Evolutionary conservation across 2,329 filamentous ascomycete species (phyloP).

Genomic region (Byssoonygena ceratinophila): DNA sequence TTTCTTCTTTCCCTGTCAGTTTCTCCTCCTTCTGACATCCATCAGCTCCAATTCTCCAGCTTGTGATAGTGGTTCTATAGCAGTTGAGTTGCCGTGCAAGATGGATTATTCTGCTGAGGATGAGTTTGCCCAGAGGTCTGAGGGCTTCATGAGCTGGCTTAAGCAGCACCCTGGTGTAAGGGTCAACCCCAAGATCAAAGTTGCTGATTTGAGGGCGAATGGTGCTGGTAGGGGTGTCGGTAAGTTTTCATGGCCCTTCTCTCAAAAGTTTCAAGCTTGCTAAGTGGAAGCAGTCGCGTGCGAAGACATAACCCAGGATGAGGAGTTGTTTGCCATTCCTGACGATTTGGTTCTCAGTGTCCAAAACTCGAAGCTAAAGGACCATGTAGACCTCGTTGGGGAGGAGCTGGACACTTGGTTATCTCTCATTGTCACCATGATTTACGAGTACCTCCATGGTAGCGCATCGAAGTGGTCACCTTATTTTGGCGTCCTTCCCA

Average conservation of each 20-base stretch:
- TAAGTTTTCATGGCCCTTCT: constrained; percentile 34
- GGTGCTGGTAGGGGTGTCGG: constrained; percentile 53
- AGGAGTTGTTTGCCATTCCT: constrained; percentile 71
- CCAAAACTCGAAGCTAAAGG: constrained; percentile 59
- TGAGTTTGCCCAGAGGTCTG: constrained; percentile 39
- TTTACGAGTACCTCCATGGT: constrained; percentile 59
- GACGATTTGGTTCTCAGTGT: constrained; percentile 59
- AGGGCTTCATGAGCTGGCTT: constrained; percentile 50
- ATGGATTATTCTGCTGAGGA: constrained; percentile 13
- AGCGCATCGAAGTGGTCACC: constrained; percentile 58
- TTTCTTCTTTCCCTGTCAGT: background rate
- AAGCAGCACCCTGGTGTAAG: constrained; percentile 40
- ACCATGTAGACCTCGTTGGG: constrained; percentile 47
- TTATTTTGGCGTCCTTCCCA: constrained; percentile 67
- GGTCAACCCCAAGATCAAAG: constrained; percentile 47
- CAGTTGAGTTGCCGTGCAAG: background rate
- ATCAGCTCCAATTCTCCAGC: background rate
- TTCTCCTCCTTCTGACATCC: background rate
- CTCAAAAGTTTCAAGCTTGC: constrained; percentile 15
- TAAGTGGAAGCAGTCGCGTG: constrained; percentile 51
- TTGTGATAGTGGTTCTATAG: background rate
- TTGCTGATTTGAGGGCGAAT: constrained; percentile 47
- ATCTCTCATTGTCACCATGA: constrained; percentile 63
- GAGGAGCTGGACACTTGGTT: constrained; percentile 41
- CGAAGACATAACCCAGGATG: constrained; percentile 59